Evolutionary conservation across 441 rosid species (phyloP), one percentile per base, ranked within the genome.

Genomic region (Bruguiera hainesii): DNA sequence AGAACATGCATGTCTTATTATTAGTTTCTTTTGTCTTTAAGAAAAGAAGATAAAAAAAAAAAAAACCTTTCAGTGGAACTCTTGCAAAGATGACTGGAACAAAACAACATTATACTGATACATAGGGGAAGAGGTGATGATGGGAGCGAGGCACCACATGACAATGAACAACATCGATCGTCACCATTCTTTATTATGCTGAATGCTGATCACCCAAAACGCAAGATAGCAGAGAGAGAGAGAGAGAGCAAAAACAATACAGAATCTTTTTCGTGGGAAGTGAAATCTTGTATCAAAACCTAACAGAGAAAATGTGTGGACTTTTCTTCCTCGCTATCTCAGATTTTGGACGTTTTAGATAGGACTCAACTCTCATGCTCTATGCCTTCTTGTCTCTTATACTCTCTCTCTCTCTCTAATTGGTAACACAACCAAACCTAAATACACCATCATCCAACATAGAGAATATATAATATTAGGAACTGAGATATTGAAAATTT

Each of bases 181-280:
- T 83, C 78, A 79, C 79, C 72, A 68, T 71, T 70, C 71, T 56
- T 56, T 39, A 39, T 13, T 39, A 39, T 39, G 48, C 48, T 39
- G 48, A 39, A 11, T 69, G 72, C 65, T 65, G 49, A 67, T 68
- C 68, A 39, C 57, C 72, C 73, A 69, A 64, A 73, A 56, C 67
- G 67, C 73, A 76, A 67, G 56, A 65, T 57, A 26, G 26, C 26
- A 26, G 59, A 62, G 71, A 31, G 69, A 46, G 37, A 65, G 60
- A 56, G 52, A 29, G 25, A 3, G 15, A 9, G 46, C 3, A 52
- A n/a, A 52, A 23, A 52, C 8, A 52, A 7, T 7, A 21, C 26
- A 8, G 25, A 4, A 52, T 52, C 56, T 52, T 52, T 52, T 52
- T 52, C 56, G 56, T 52, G 56, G 56, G 56, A 52, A 52, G 56